These are phyloP conservation scores for Arthrobotrys entomopaga DNA, from an alignment of 2,329 filamentous ascomycete genomes.

Conservation along the genomic window DNA sequence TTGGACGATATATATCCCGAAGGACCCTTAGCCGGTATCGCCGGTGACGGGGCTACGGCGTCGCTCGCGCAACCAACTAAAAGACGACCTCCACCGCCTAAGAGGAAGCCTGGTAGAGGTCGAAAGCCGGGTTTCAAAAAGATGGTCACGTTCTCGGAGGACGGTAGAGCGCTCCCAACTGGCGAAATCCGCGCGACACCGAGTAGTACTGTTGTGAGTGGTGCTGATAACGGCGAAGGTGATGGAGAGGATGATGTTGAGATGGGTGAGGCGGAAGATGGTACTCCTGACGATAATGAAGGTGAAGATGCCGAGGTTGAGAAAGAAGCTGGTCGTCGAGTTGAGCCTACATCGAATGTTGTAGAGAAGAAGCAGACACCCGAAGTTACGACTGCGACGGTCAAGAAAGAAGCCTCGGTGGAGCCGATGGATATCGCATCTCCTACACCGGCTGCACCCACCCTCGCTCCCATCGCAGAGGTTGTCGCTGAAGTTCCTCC, in stretches of 20 bases:
- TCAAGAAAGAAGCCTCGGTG: constrained; percentile 37
- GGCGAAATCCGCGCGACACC: constrained; percentile 40
- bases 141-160: constrained; percentile 53
- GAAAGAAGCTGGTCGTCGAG: constrained; percentile 12
- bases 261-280: constrained; percentile 51
- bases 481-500: constrained; percentile 15
- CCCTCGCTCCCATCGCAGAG: constrained; percentile 13
- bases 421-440: constrained; percentile 41
- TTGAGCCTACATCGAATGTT: constrained; percentile 6
- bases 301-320: constrained; percentile 33
- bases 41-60: constrained; percentile 15
- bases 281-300: constrained; percentile 49
- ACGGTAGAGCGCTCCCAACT: constrained; percentile 45
- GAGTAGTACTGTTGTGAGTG: constrained; percentile 16
- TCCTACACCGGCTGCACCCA: constrained; percentile 13
- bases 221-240: constrained; percentile 29
- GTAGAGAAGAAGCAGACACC: constrained; percentile 18
- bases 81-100: constrained; percentile 58
- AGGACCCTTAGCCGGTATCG: constrained; percentile 1
- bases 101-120: constrained; percentile 56
- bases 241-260: constrained; percentile 50
- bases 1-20: constrained; percentile 37
- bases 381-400: constrained; percentile 20
- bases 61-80: constrained; percentile 41
- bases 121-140: constrained; percentile 58